phyloP scores from a whole-genome alignment of 1,139 yeast species.

The Lodderomyces metapsilosis region DNA sequence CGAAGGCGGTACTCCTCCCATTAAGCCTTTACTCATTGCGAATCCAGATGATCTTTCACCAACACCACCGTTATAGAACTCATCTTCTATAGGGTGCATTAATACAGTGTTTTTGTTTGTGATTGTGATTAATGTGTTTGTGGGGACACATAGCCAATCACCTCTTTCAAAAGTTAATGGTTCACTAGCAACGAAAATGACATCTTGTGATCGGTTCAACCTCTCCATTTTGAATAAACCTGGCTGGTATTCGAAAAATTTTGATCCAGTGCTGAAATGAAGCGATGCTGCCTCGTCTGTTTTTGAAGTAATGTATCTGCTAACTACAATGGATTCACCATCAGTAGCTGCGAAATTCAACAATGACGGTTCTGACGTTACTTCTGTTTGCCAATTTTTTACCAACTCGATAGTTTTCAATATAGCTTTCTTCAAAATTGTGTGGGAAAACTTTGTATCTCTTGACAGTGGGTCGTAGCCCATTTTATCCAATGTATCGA shows the following conservation, averaged over 20 bases:
- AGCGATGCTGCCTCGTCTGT: slow-evolving; percentile 95
- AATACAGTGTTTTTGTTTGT: slow-evolving; percentile 77
- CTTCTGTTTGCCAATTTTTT: slow-evolving; percentile 59
- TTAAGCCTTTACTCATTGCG: slow-evolving; percentile 88
- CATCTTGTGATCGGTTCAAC: slow-evolving; percentile 86
- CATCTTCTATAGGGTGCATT: slow-evolving; percentile 88
- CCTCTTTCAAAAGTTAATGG: slow-evolving; percentile 95
- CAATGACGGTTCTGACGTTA: slow-evolving; percentile 70
- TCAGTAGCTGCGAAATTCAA: slow-evolving; percentile 94
- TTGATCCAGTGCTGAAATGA: slow-evolving; percentile 91
- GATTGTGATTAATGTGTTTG: slow-evolving; percentile 83
- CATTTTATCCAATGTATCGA: slow-evolving; percentile 71
- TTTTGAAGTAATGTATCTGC: slow-evolving; percentile 83
- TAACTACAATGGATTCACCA: slow-evolving; percentile 83
- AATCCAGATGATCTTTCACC: slow-evolving; percentile 71
- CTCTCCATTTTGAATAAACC: slow-evolving; percentile 94
- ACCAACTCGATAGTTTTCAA: slow-evolving; percentile 70
- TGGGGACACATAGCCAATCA: slow-evolving; percentile 97
- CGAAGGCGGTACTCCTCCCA: slow-evolving; percentile 44
- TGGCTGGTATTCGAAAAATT: slow-evolving; percentile 85
- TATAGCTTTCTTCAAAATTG: slow-evolving; percentile 64
- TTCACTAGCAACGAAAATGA: slow-evolving; percentile 94
- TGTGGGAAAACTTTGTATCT: slow-evolving; percentile 44
- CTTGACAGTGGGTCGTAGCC: slow-evolving; percentile 67
- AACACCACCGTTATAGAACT: slow-evolving; percentile 72